Conservation (phyloP, 371 early-diverging fungal species). For the Mucor plumbeus region DNA sequence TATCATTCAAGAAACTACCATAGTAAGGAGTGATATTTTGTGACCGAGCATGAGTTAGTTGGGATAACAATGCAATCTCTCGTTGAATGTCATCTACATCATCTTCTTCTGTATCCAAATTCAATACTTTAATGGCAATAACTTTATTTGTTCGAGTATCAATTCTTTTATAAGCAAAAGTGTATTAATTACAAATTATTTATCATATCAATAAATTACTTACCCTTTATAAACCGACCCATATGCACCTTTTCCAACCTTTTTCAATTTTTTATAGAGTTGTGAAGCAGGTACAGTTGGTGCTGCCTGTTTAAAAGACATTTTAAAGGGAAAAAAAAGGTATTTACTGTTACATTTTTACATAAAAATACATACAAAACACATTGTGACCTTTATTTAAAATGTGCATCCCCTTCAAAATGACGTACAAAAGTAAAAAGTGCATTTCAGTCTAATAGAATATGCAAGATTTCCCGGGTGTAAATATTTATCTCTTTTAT, state of each 20-base stretch:
- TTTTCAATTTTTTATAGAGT: conserved; percentile 48
- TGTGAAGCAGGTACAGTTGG: conserved; percentile 36
- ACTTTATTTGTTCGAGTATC: conserved; percentile 73
- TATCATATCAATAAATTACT: background rate
- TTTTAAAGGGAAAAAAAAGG: background rate
- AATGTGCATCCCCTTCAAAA: background rate
- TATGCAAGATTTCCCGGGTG: background rate
- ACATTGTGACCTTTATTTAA: background rate
- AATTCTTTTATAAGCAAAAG: conserved; percentile 39
- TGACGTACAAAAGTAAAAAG: background rate
- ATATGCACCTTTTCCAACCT: conserved; percentile 61
- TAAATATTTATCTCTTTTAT: background rate
- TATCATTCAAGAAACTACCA: conserved; percentile 88
- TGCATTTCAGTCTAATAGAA: background rate
- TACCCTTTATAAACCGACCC: conserved; percentile 65
- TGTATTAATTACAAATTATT: background rate
- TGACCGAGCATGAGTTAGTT: conserved; percentile 80
- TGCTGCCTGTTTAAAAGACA: conserved; percentile 18
- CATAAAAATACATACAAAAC: background rate
- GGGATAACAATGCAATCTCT: conserved; percentile 91
- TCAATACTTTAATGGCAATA: conserved; percentile 96
- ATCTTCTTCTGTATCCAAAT: conserved; percentile 95
- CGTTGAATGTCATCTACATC: conserved; percentile 95
- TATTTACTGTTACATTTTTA: background rate
- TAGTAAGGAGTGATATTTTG: conserved; percentile 94